phyloP scores from a whole-genome alignment of 2,329 filamentous ascomycete genomes.

The Kalaharituber pfeilii region DNA sequence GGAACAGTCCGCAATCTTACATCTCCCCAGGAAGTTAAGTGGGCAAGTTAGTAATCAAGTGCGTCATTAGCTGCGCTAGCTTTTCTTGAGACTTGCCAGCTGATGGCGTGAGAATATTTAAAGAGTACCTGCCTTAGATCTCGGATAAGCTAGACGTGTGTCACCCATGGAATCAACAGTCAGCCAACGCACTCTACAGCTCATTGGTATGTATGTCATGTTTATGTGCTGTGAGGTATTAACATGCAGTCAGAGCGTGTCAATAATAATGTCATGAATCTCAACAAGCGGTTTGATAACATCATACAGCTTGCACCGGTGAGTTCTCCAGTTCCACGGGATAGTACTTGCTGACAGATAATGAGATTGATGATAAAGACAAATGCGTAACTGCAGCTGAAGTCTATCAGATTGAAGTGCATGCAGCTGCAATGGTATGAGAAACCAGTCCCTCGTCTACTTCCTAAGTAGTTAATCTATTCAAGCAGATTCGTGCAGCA shows the following conservation, averaged over 20 bases:
- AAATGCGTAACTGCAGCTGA: constrained; percentile 40
- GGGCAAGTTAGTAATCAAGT: too few relatives aligned
- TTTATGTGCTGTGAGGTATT: too few relatives aligned
- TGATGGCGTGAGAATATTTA: too few relatives aligned
- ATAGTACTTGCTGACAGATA: background rate
- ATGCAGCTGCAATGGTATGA: constrained; percentile 40
- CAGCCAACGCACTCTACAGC: too few relatives aligned
- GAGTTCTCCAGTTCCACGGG: constrained; percentile 7
- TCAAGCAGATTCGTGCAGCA: constrained; percentile 38
- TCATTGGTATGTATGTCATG: too few relatives aligned
- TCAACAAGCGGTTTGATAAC: constrained; percentile 38
- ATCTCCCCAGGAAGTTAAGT: too few relatives aligned
- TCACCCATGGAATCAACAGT: too few relatives aligned
- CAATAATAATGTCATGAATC: constrained; percentile 30
- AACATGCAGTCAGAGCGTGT: constrained; percentile 34
- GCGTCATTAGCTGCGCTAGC: too few relatives aligned
- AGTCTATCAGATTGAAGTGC: constrained; percentile 41
- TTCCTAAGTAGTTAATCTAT: background rate
- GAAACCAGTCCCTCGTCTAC: background rate
- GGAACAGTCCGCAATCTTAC: too few relatives aligned
- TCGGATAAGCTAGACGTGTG: too few relatives aligned
- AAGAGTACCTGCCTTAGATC: too few relatives aligned
- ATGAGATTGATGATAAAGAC: constrained; percentile 34
- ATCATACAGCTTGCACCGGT: constrained; percentile 39
- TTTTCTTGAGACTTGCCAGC: too few relatives aligned